Evolutionary conservation across 2,329 filamentous ascomycete genomes (phyloP).

Genomic region (Epichloe coenophiala): DNA sequence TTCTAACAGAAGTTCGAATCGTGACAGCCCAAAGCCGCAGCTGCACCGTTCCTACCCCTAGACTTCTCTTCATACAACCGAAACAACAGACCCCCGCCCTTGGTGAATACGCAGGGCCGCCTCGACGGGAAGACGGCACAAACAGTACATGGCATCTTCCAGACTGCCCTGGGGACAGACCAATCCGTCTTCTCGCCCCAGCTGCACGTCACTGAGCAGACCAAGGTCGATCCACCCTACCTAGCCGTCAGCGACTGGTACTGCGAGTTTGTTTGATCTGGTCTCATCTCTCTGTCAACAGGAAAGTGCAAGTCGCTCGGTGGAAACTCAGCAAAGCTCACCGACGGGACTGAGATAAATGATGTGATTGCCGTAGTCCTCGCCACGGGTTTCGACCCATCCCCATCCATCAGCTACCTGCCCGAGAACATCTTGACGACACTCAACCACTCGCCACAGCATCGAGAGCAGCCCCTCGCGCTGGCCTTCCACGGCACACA

Average conservation of each 20-base stretch:
- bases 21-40: constrained; percentile 27
- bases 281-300: constrained; percentile 37
- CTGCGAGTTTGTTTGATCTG: constrained; percentile 56
- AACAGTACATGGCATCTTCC: constrained; percentile 37
- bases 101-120: constrained; percentile 52
- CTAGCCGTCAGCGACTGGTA: constrained; percentile 62
- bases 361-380: constrained; percentile 55
- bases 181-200: constrained; percentile 36
- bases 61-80: constrained; percentile 64
- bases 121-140: constrained; percentile 45
- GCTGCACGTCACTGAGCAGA: constrained; percentile 24
- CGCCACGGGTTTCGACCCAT: constrained; percentile 62
- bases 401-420: constrained; percentile 51
- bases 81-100: constrained; percentile 41
- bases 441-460: constrained; percentile 42
- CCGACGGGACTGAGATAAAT: constrained; percentile 24
- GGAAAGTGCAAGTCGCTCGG: constrained; percentile 29
- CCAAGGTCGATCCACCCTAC: constrained; percentile 42
- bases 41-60: constrained; percentile 54
- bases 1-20: too few relatives aligned
- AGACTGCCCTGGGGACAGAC: constrained; percentile 35
- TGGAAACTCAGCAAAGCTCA: constrained; percentile 22
- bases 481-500: constrained; percentile 55
- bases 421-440: constrained; percentile 37
- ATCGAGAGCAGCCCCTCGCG: constrained; percentile 46